Evolutionary conservation across 208 protist species (phyloP).

Genomic region (Crithidia fasciculata): DNA sequence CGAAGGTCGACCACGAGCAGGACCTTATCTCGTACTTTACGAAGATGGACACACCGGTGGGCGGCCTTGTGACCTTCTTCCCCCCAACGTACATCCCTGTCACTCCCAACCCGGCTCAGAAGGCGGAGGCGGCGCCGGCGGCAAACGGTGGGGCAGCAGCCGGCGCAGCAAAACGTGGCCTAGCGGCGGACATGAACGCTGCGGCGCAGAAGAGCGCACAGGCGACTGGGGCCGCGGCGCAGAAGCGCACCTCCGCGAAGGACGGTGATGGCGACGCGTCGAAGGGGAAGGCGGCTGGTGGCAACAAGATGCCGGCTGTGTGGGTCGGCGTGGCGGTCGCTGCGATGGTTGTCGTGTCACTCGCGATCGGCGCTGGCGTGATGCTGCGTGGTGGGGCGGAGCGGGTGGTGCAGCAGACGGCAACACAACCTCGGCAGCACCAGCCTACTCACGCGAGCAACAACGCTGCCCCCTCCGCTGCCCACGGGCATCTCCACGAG

Average conservation of each 20-base stretch:
- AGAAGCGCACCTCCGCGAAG: neutral
- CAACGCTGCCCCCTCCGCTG: no score
- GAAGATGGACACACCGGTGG: constrained; percentile 32
- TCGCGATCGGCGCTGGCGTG: constrained; percentile 19
- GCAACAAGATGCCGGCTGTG: constrained; percentile 7
- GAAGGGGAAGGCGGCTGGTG: neutral
- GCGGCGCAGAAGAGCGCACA: neutral
- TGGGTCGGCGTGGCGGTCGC: constrained; percentile 19
- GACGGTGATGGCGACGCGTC: neutral
- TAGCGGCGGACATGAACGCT: neutral
- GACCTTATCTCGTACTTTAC: constrained; percentile 53
- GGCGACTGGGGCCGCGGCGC: neutral
- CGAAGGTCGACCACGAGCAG: constrained; percentile 46
- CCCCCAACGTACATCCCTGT: constrained; percentile 41
- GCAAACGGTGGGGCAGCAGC: neutral
- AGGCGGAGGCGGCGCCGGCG: neutral
- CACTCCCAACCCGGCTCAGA: constrained; percentile 4
- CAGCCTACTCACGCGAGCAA: no score
- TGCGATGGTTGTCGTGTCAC: constrained; percentile 18
- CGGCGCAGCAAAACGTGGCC: neutral
- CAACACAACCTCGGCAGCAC: no score
- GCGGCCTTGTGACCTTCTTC: constrained; percentile 51
- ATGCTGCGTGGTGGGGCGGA: constrained; percentile 1
- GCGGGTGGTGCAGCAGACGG: no score
- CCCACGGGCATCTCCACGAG: no score